Base-by-base conservation (phyloP, 2,329 filamentous ascomycete species). In the Ascochyta viciae-villosae region DNA sequence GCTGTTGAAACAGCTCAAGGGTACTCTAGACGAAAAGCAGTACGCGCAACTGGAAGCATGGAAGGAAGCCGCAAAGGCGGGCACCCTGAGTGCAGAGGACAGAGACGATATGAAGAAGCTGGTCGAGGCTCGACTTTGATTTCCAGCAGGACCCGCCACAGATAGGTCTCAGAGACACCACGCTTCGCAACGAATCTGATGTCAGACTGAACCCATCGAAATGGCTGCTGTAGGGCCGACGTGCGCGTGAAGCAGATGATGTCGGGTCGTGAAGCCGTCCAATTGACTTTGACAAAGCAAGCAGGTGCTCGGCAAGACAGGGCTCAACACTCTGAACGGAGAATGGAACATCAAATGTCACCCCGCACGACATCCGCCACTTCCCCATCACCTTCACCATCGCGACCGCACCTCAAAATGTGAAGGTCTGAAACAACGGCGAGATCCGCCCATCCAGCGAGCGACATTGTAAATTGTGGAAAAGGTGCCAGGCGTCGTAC, bases 41-140 rank as follows among this genome's bases (percentile, higher is more conserved):
- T 73, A 74, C 47, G 66, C 61, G 26, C 60, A 59, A 46, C 42
- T 77, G 29, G 74, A 78, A 46, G 60, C 44, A 13, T 72, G 75
- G 69, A 78, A 78, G 53, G 75, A 77, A 16, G 57, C 54, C 6
- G 76, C 74, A 3, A 77, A 75, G 50, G 57, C 63, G 23, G 69
- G 72, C 10, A 63, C 50, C 2, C 58, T 77, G 51, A 67, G 57
- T 7, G 60, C 57, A n/a, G 68, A 70, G 26, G 74, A 76, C 29
- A 73, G 66, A 52, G 63, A 63, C 24, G 63, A 54, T 22, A 76
- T 77, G 74, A 70, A 65, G 50, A 55, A 47, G 22, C 65, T 75
- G 68, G 72, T 67, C 8, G 61, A 66, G 26, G 57, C 43, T 23
- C 53, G 38, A 12, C 13, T 50, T 4, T 50, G 41, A 31, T 9